Evolutionary conservation across 345 rosid genomes (phyloP).

Genomic region (Eucalyptus curtisii): DNA sequence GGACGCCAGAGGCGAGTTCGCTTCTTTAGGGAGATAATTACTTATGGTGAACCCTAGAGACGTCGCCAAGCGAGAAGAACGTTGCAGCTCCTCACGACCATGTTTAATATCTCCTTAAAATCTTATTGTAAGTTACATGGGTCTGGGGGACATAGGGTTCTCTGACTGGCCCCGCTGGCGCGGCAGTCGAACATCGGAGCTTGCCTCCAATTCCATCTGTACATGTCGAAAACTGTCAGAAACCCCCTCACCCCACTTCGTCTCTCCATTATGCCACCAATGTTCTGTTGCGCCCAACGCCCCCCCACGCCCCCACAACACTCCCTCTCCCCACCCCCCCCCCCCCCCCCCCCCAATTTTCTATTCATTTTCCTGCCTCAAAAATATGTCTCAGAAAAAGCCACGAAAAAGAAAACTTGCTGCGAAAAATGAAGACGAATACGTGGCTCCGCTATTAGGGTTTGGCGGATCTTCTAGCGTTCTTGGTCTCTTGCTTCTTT

Average conservation of each 20-base stretch:
- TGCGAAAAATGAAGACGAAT: background rate
- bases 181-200: slow-evolving; percentile 21
- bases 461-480: background rate
- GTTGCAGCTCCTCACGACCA: background rate
- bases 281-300: background rate
- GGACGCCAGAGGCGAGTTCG: background rate
- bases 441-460: background rate
- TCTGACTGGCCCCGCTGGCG: slow-evolving; percentile 21
- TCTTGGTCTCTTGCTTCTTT: background rate
- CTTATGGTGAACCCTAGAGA: background rate
- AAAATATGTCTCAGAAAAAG: background rate
- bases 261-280: background rate
- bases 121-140: background rate
- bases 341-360: background rate
- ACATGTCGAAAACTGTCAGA: background rate
- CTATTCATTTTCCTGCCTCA: background rate
- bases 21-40: background rate
- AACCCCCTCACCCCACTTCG: background rate
- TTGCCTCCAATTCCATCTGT: background rate
- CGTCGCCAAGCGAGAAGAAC: background rate
- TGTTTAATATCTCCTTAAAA: background rate
- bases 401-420: background rate
- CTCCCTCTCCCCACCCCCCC: no score
- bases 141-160: background rate
- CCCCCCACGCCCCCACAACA: no score